Base-by-base conservation (phyloP, 75 land plant species). In the Gnetum montanum region DNA sequence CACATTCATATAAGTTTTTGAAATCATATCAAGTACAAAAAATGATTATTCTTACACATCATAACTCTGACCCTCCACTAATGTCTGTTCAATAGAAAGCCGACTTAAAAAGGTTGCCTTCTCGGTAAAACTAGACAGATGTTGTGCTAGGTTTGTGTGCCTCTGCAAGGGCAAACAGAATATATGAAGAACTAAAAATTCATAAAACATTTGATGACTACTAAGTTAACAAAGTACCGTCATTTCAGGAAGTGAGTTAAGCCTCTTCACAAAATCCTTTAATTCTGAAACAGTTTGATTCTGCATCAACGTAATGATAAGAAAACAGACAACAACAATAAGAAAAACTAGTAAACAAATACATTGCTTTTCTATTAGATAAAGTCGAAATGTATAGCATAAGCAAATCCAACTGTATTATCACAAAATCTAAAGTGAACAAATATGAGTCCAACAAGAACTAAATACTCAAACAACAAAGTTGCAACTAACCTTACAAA, bases 201-300 rank as follows among this genome's bases (percentile, higher is more conserved):
- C 3, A 54, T 29, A 31, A 23, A 30, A 25, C 20, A 8, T 31
- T 6, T 33, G 46, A 16, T 45, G 15, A 6, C 36, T 13, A 31
- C 24, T 7, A 11, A 23, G 33, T 28, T n/a, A 41, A 62, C n/a
- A 30, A 64, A 75, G 64, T 71, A 90, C 98, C 44, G 96, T 86
- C 61, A 94, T 90, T 74, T 94, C 98, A 35, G 98, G 98, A 60
- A 94, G 77, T 24, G 82, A 84, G 47, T 82, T 88, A 46, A 93
- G 70, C 77, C 85, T 93, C 68, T 88, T 88, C 49, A 93, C 95
- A 68, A 88, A 93, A 63, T 93, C 93, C 70, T 89, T 88, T 48
- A 93, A 54, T 48, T 93, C 95, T 48, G 95, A 88, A 29, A 93
- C 84, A n/a, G 76, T 54, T 52, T 85, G 89, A 22, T 49, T 69